Evolutionary conservation across 225 moss, liverwort and hornwort species (phyloP), one percentile per base, ranked within the genome.

Genomic region (Thuidium tamariscinum): DNA sequence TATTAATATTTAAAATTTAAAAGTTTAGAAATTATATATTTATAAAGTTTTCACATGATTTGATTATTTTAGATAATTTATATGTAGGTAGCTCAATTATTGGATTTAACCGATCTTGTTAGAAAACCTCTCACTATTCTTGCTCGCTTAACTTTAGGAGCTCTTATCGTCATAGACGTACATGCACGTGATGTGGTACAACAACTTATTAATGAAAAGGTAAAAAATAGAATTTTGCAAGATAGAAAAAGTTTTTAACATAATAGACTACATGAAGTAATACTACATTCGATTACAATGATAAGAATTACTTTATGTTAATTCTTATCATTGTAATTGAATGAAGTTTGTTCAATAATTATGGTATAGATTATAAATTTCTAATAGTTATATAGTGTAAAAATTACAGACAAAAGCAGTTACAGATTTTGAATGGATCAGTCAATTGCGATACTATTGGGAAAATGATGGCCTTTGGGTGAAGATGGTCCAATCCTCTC

Each of bases 391-490:
- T 2, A 22, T 15, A 10, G 25, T 27, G 7, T 56, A 1, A 16
- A 59, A 29, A 25, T 79, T 60, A 57, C 5, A 41, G 36, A 46
- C 15, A 55, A 19, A 27, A 90, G 94, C 94, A 80, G 85, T 94
- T 30, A 97, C 93, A 5, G 95, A 95, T 89, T 97, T 97, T 89
- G 97, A 97, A 83, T 97, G 97, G 95, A 94, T 97, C 5, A 97
- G 95, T 79, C 97, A 97, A 87, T 92, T 95, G 54, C 93, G 97
- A 21, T 97, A 97, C 59, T 97, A 97, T 84, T 97, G 97, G 97
- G 94, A 97, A 73, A 93, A 97, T 66, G 94, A 95, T 59, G 94
- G 95, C 34, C 91, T 97, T 29, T 95, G 92, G 92, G 95, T 97
- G n/a, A 95, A 95, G 91, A 97, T 97, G 97, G 97, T 97, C 5